Conservation (phyloP, 1,284 basidiomycete species). For the Cyathus pygmaeus region DNA sequence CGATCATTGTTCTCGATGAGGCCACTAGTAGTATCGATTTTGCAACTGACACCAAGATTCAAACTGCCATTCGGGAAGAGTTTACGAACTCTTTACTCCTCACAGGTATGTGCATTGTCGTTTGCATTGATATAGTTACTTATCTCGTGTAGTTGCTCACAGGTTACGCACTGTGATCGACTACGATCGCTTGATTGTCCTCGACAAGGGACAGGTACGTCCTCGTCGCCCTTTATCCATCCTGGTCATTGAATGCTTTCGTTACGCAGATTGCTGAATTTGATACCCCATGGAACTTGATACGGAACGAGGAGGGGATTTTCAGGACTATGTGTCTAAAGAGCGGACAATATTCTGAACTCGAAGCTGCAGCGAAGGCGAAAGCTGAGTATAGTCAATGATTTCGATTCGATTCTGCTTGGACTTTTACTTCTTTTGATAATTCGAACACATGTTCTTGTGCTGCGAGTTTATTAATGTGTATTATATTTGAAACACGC, state of each 20-base stretch:
- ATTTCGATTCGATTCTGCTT: too few species aligned
- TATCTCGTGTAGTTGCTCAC: constrained; percentile 63
- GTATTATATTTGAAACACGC: too few species aligned
- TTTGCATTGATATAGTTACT: not conserved
- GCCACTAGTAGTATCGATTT: constrained; percentile 84
- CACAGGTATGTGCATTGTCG: constrained; percentile 53
- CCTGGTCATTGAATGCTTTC: not conserved
- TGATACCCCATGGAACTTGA: constrained; percentile 83
- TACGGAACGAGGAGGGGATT: constrained; percentile 78
- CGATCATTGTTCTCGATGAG: constrained; percentile 87
- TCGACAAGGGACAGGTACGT: constrained; percentile 76
- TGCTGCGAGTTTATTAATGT: too few species aligned
- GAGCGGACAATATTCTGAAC: constrained; percentile 79
- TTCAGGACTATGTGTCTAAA: constrained; percentile 86
- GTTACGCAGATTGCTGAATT: constrained; percentile 72
- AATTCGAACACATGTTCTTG: too few species aligned
- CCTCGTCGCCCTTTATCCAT: not conserved
- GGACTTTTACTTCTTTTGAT: too few species aligned
- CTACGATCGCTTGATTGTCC: constrained; percentile 84
- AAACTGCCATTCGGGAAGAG: constrained; percentile 82
- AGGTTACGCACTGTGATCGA: constrained; percentile 78
- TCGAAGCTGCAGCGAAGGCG: constrained; percentile 68
- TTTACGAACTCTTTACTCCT: constrained; percentile 72
- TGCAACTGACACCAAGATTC: constrained; percentile 81
- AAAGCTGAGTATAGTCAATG: constrained; percentile 58